Base-by-base conservation (phyloP, 1,284 basidiomycete genomes). In the Ustilago sp. region DNA sequence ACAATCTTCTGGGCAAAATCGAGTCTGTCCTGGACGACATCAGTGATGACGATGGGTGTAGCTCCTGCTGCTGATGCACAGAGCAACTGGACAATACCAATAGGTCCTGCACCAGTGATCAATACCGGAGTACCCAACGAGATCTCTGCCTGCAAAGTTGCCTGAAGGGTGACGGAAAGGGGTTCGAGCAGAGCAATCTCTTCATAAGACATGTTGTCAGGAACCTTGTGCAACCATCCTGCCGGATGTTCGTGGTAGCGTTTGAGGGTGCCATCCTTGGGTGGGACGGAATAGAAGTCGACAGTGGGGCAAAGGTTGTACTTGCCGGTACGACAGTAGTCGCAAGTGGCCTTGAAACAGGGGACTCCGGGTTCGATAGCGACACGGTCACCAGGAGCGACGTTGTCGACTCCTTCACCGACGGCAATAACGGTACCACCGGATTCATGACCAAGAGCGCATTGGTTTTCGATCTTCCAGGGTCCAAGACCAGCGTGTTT, bases 171-270 rank as follows among this genome's bases (percentile, higher is more conserved):
- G 2, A 90, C 89, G 0, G 86, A 84, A 6, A 89, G 85, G 0
- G 89, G 89, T 79, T 89, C 89, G 69, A 88, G 87, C 4, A 89
- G 81, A 0, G 88, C 87, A 28, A 89, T 89, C 75, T 90, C 89
- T 67, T 89, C 89, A 77, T 71, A 83, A 53, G 68, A 69, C 80
- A 83, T 77, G 50, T 68, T 68, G 51, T 81, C 80, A 1, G 89
- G 89, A 6, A 89, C 82, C 70, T 87, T 87, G 86, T 90, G 89
- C 6, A 89, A 80, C 89, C 89, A 89, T 8, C 86, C 85, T 0
- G 88, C 88, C 0, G 89, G 89, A 76, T 90, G 89, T 23, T 87
- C 83, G 83, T 89, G 89, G 70, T 86, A 87, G 17, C 87, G 75
- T 51, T 83, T 80, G 68, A 87, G 82, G 4, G 82, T 81, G 7